A percentile compares a stretch with the other conserved stretches of the same genome.
Conservation (phyloP, 495 filamentous ascomycete genomes). For the Penicillium chermesinum region DNA sequence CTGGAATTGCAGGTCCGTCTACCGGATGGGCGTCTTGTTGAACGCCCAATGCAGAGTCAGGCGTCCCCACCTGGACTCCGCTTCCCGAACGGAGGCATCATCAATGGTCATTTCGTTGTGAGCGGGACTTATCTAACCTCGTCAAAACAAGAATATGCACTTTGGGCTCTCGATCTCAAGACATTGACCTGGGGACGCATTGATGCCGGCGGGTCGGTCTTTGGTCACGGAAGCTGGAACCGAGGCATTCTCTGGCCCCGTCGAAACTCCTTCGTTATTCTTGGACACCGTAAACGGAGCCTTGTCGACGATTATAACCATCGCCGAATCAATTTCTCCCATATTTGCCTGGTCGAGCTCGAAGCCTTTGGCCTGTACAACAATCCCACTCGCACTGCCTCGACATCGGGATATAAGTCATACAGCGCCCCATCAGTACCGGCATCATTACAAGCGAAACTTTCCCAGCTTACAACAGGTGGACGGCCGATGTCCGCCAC, state of each 20-base stretch:
- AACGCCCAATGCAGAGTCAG: constrained; percentile 81
- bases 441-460: constrained; percentile 51
- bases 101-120: constrained; percentile 93
- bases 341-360: constrained; percentile 92
- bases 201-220: constrained; percentile 89
- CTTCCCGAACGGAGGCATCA: constrained; percentile 91
- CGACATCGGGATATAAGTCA: constrained; percentile 75
- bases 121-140: constrained; percentile 96
- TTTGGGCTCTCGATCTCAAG: constrained; percentile 89
- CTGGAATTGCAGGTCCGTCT: constrained; percentile 84
- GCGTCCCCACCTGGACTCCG: constrained; percentile 86
- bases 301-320: constrained; percentile 99
- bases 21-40: constrained; percentile 76
- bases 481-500: constrained; percentile 63
- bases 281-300: constrained; percentile 86
- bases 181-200: constrained; percentile 91
- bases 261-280: constrained; percentile 88
- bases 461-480: constrained; percentile 60
- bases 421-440: constrained; percentile 64
- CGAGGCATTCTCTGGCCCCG: constrained; percentile 88
- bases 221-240: constrained; percentile 96
- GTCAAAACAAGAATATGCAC: constrained; percentile 95
- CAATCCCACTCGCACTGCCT: constrained; percentile 72
- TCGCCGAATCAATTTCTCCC: constrained; percentile 92
- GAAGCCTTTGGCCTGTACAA: constrained; percentile 97